phyloP scores from a whole-genome alignment of 495 filamentous ascomycete genomes.

The Hypoxylon lenormandii region DNA sequence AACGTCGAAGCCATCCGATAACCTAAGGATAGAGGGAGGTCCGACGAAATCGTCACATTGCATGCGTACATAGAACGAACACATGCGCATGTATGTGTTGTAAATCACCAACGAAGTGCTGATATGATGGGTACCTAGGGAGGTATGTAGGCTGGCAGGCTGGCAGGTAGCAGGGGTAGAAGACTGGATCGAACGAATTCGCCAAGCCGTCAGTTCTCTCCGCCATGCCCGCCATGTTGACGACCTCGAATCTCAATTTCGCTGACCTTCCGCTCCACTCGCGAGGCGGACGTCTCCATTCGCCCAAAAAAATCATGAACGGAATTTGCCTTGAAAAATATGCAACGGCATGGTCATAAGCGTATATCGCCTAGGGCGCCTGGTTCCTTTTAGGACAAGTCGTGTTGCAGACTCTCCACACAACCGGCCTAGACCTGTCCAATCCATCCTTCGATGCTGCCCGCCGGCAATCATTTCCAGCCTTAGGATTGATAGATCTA shows the following conservation, averaged over 20 bases:
- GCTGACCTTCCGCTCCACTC: not conserved
- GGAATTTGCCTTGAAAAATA: not conserved
- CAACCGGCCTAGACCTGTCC: constrained; percentile 12
- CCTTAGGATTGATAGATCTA: constrained; percentile 14
- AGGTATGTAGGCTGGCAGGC: too few species aligned
- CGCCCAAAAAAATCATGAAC: not conserved
- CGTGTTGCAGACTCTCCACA: constrained; percentile 21
- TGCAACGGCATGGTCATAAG: not conserved
- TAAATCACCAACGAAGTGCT: constrained; percentile 7
- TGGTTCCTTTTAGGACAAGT: constrained; percentile 13
- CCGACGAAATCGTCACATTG: constrained; percentile 20
- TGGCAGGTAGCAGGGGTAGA: not conserved
- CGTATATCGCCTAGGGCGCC: not conserved
- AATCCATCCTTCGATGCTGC: constrained; percentile 10
- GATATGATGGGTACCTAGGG: constrained; percentile 1
- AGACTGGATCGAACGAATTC: not conserved
- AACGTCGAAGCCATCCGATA: constrained; percentile 12
- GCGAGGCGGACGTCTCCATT: not conserved
- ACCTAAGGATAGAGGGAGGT: not conserved
- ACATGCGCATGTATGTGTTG: constrained; percentile 13
- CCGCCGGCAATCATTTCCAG: constrained; percentile 11
- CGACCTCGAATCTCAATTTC: not conserved
- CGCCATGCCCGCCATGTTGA: not conserved
- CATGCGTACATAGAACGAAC: constrained; percentile 12
- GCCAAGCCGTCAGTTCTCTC: not conserved